A percentile compares a stretch with the other conserved stretches of the same genome.
Conservation (phyloP, 108 stramenopile species). For the Nitzschia inconspicua region DNA sequence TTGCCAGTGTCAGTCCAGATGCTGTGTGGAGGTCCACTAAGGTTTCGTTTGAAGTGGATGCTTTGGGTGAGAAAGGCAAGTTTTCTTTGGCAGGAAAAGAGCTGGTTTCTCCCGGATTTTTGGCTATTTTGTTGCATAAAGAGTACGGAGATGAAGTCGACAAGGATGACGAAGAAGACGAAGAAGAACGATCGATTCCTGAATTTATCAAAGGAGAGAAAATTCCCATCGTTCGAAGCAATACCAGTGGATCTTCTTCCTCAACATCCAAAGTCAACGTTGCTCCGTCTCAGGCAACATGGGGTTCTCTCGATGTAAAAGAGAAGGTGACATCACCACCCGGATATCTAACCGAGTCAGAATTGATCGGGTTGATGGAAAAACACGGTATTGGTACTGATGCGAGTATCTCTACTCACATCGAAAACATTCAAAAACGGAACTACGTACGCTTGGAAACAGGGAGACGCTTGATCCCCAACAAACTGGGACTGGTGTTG, state of each 20-base stretch:
- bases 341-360: slow-evolving; percentile 82
- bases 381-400: slow-evolving; percentile 88
- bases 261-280: slow-evolving; percentile 46
- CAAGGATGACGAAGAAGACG: slow-evolving; percentile 61
- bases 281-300: slow-evolving; percentile 37
- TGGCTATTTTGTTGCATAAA: slow-evolving; percentile 70
- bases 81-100: slow-evolving; percentile 76
- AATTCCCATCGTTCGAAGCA: slow-evolving; percentile 40
- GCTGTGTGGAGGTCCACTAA: slow-evolving; percentile 84
- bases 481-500: slow-evolving; percentile 84
- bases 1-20: slow-evolving; percentile 84
- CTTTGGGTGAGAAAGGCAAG: slow-evolving; percentile 66
- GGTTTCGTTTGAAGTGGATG: slow-evolving; percentile 60
- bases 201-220: slow-evolving; percentile 71
- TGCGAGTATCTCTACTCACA: slow-evolving; percentile 82
- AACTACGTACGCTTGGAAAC: slow-evolving; percentile 80
- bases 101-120: slow-evolving; percentile 72
- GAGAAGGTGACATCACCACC: slow-evolving; percentile 88
- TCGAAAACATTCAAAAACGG: slow-evolving; percentile 86
- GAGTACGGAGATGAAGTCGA: slow-evolving; percentile 78
- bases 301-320: slow-evolving; percentile 70
- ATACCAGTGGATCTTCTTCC: slow-evolving; percentile 4
- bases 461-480: slow-evolving; percentile 77
- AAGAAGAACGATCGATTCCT: slow-evolving; percentile 75
- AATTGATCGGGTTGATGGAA: slow-evolving; percentile 89